phyloP scores from a whole-genome alignment of 306 rosid species.

The cucumber (Cucumis sativus) region Cucumber_9930_V3 NC_026659.2:3900001-3900500 shows the following conservation, averaged over 20 bases:
- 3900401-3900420: too few species aligned
- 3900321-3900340: too few species aligned
- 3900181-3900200: not conserved
- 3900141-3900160: slow-evolving; percentile 9
- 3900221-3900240: slow-evolving; percentile 18
- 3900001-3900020: slow-evolving; percentile 41
- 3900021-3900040: not conserved
- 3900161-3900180: slow-evolving; percentile 44
- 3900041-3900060: not conserved
- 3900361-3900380: too few species aligned
- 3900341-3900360: too few species aligned
- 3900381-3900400: too few species aligned
- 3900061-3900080: slow-evolving; percentile 32
- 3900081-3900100: slow-evolving; percentile 37
- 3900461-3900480: too few species aligned
- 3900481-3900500: too few species aligned
- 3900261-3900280: not conserved
- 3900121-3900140: slow-evolving; percentile 48
- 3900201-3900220: slow-evolving; percentile 3
- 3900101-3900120: slow-evolving; percentile 53
- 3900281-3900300: not conserved
- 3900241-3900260: not conserved
- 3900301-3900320: too few species aligned
- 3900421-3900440: too few species aligned
- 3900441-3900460: too few species aligned